Evolutionary conservation across 805 yeast species (phyloP).

Genomic region (Wickerhamiella parazyma): DNA sequence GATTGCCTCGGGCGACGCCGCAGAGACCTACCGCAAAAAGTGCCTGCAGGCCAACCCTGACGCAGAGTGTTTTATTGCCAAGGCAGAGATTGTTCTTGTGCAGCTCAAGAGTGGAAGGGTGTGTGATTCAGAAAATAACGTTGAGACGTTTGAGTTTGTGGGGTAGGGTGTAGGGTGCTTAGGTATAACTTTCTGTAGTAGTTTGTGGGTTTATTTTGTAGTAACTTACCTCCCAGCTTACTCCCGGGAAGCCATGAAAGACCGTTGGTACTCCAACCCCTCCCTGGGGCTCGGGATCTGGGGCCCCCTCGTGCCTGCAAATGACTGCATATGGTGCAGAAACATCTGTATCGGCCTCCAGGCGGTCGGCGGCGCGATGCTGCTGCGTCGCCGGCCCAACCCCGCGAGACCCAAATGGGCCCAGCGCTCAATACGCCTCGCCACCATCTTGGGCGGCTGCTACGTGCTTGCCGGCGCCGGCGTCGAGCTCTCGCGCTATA

Average conservation of each 20-base stretch:
- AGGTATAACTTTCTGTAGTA: too few species aligned
- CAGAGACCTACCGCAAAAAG: constrained; percentile 45
- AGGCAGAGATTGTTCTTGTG: constrained; percentile 52
- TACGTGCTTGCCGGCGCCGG: not conserved
- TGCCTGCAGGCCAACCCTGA: constrained; percentile 52
- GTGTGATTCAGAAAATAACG: constrained; percentile 37
- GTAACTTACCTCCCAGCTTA: too few species aligned
- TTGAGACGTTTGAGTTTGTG: constrained; percentile 7
- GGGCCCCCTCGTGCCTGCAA: constrained; percentile 7
- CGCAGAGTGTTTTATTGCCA: constrained; percentile 53
- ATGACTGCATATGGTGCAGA: constrained; percentile 6
- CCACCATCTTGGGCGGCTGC: not conserved
- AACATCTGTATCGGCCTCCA: constrained; percentile 6
- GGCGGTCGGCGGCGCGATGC: not conserved
- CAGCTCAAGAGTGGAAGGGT: constrained; percentile 56
- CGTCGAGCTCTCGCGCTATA: constrained; percentile 3
- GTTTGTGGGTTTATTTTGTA: too few species aligned
- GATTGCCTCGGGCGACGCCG: constrained; percentile 37
- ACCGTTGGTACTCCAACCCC: constrained; percentile 1
- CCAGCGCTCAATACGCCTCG: not conserved
- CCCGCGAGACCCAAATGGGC: constrained; percentile 5
- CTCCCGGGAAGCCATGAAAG: not conserved
- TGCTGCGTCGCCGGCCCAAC: constrained; percentile 5
- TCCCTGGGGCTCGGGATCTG: constrained; percentile 5
- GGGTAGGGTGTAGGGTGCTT: too few species aligned